phyloP scores from a whole-genome alignment of 306 rosid genomes.

The Prosopis cineraria region DNA sequence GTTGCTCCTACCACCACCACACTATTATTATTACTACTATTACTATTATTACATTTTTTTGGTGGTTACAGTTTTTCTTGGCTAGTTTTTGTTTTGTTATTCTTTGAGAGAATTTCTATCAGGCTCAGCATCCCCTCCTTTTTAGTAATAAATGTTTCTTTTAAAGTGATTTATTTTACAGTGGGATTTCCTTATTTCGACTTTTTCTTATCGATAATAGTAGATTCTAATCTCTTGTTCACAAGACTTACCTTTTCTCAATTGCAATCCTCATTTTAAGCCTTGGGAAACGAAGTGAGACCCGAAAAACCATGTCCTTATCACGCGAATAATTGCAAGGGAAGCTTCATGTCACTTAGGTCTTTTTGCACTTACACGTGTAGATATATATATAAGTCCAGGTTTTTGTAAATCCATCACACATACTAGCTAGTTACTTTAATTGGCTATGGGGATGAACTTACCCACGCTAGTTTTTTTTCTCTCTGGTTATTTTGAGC shows the following conservation, averaged over 20 bases:
- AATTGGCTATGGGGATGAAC: conserved; percentile 31
- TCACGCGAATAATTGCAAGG: conserved; percentile 70
- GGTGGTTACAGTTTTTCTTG: no score
- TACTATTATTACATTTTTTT: no score
- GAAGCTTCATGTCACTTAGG: conserved; percentile 88
- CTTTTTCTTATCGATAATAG: background rate
- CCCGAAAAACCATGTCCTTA: conserved; percentile 70
- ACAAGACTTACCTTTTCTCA: background rate
- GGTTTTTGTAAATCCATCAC: background rate
- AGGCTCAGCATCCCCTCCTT: no score
- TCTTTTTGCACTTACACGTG: no score
- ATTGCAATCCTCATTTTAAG: background rate
- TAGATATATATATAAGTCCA: background rate
- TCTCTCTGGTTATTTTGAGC: conserved; percentile 81
- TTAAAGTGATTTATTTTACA: background rate
- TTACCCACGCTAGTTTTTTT: no score
- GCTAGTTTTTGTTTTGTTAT: no score
- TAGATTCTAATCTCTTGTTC: background rate
- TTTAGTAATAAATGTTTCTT: no score
- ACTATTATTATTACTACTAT: no score
- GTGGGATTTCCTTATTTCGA: background rate
- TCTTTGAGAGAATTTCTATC: no score
- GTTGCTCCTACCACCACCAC: no score
- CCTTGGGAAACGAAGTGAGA: conserved; percentile 79
- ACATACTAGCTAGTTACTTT: background rate